phyloP scores from a whole-genome alignment of 345 rosid genomes.

The Pelargonium nanum region DNA sequence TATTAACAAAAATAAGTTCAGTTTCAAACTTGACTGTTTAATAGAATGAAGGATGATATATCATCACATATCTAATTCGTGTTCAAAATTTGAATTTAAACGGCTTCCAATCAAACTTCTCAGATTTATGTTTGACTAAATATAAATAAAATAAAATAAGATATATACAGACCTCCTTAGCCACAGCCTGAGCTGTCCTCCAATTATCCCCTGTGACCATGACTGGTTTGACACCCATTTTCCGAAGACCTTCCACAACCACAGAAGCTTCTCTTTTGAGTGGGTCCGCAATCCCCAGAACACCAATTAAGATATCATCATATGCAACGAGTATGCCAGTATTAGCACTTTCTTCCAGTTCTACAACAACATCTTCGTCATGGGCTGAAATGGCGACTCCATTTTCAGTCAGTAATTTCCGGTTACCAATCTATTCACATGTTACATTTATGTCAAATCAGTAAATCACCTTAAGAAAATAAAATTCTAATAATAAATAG shows the following conservation, averaged over 20 bases:
- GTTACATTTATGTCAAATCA: not conserved
- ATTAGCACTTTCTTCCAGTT: conserved; percentile 80
- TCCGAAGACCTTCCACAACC: conserved; percentile 72
- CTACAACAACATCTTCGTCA: conserved; percentile 58
- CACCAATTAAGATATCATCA: conserved; percentile 49
- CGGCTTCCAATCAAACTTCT: too few relatives aligned
- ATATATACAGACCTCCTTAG: conserved; percentile 58
- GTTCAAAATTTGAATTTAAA: too few relatives aligned
- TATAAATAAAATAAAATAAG: not conserved
- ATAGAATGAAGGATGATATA: too few relatives aligned
- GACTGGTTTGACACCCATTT: conserved; percentile 84
- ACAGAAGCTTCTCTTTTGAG: conserved; percentile 88
- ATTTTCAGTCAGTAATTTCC: conserved; percentile 69
- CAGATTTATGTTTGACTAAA: too few relatives aligned
- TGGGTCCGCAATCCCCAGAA: conserved; percentile 84
- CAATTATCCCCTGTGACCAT: conserved; percentile 99
- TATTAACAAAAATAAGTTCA: too few relatives aligned
- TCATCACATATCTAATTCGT: too few relatives aligned
- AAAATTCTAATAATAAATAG: too few relatives aligned
- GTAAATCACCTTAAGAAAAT: not conserved
- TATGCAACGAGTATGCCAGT: conserved; percentile 72
- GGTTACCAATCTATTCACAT: conserved; percentile 68
- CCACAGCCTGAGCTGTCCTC: conserved; percentile 95
- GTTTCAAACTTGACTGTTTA: too few relatives aligned
- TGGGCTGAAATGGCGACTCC: conserved; percentile 47